Conservation (phyloP, 352 stramenopile species). For the Thalassiosira livingstoniorum region DNA sequence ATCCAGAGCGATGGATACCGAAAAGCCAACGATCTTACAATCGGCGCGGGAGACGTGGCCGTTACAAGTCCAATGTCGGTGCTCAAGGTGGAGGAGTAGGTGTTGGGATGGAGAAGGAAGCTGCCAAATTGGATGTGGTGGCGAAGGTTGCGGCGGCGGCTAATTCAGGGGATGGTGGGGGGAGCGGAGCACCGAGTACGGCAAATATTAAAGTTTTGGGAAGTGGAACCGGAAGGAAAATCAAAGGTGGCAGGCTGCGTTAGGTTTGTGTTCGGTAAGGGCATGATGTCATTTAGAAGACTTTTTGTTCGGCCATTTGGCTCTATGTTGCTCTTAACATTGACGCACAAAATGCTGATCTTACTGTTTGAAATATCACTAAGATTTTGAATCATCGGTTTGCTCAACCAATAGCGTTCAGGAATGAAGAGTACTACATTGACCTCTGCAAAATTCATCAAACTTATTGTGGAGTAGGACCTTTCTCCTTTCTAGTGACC, state of each 20-base stretch:
- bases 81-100: constrained; percentile 77
- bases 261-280: not conserved
- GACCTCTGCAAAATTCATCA: too few relatives aligned
- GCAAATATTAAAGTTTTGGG: constrained; percentile 70
- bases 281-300: too few relatives aligned
- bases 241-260: constrained; percentile 55
- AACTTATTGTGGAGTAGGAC: too few relatives aligned
- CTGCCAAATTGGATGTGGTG: constrained; percentile 86
- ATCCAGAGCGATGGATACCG: constrained; percentile 89
- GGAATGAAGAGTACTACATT: too few relatives aligned
- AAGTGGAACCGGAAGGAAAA: constrained; percentile 45
- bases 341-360: too few relatives aligned
- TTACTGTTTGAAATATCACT: too few relatives aligned
- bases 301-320: too few relatives aligned
- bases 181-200: constrained; percentile 59
- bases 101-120: constrained; percentile 82
- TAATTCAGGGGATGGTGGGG: constrained; percentile 26
- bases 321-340: too few relatives aligned
- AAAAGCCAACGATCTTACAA: constrained; percentile 87
- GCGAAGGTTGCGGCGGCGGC: constrained; percentile 69
- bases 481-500: too few relatives aligned
- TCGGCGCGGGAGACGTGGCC: constrained; percentile 63
- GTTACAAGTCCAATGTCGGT: constrained; percentile 74
- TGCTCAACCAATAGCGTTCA: too few relatives aligned
- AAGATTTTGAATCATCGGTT: too few relatives aligned